phyloP scores from a whole-genome alignment of 1,139 yeast species.

The Saccharomycopsis hybrid region DNA sequence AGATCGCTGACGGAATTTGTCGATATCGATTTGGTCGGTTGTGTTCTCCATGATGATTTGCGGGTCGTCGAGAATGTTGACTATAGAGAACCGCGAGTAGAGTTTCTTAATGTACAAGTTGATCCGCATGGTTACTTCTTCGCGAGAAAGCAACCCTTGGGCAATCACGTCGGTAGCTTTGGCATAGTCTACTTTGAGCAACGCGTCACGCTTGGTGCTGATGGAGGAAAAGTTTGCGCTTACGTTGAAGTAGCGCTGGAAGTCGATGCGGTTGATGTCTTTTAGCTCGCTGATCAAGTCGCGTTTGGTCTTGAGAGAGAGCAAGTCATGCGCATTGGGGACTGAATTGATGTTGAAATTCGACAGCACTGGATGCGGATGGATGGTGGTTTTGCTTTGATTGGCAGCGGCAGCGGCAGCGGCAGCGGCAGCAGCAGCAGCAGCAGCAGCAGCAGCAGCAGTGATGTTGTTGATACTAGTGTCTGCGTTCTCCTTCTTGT shows the following conservation, averaged over 20 bases:
- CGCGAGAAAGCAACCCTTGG: constrained; percentile 28
- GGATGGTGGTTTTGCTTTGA: no score
- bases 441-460: no score
- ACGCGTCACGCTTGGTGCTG: constrained; percentile 12
- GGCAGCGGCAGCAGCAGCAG: no score
- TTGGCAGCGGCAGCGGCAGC: no score
- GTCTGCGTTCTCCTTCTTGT: no score
- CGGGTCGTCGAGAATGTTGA: constrained; percentile 3
- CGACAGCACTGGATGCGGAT: no score
- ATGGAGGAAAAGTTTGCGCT: constrained; percentile 8
- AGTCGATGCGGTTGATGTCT: constrained; percentile 2
- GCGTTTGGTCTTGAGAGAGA: background rate
- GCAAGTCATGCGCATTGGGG: background rate
- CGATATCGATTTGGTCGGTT: constrained; percentile 31
- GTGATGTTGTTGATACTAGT: no score
- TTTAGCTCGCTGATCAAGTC: constrained; percentile 8
- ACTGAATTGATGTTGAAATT: no score
- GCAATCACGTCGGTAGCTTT: constrained; percentile 29
- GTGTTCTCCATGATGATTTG: background rate
- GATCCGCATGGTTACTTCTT: constrained; percentile 30
- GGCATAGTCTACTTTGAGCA: constrained; percentile 14
- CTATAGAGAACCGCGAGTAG: constrained; percentile 23
- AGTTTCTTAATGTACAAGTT: constrained; percentile 26
- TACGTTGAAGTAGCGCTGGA: constrained; percentile 9
- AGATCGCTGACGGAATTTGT: constrained; percentile 40